These are phyloP conservation scores for Paraphaeosphaeria minitans DNA, from an alignment of 2,329 filamentous ascomycete genomes.

Conservation along the genomic window DNA sequence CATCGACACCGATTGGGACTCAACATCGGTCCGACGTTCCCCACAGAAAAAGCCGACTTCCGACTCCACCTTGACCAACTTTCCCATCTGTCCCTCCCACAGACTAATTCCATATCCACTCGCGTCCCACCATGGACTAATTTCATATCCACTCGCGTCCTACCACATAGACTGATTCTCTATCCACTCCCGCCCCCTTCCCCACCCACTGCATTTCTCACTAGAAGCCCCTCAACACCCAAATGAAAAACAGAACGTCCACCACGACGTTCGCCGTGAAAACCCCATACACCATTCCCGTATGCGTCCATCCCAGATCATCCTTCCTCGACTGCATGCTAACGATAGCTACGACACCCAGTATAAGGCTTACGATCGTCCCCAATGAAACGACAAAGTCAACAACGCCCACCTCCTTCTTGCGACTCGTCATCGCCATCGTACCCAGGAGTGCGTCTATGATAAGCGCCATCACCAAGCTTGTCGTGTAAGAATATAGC, in stretches of 20 bases:
- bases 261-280: conserved; percentile 31
- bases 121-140: no score
- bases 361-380: conserved; percentile 65
- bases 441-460: conserved; percentile 69
- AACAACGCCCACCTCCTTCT: conserved; percentile 71
- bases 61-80: not conserved
- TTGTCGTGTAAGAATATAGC: conserved; percentile 53
- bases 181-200: not conserved
- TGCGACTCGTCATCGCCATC: conserved; percentile 70
- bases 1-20: not conserved
- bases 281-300: conserved; percentile 32
- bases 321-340: conserved; percentile 41
- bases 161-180: not conserved
- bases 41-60: not conserved
- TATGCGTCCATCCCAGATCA: conserved; percentile 39
- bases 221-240: conserved; percentile 26
- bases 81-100: not conserved
- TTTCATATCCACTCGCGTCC: no score
- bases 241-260: conserved; percentile 38
- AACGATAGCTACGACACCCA: conserved; percentile 35
- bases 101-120: not conserved
- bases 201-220: not conserved
- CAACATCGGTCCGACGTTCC: not conserved
- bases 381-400: conserved; percentile 74
- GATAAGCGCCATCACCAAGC: conserved; percentile 63